Conservation (phyloP, 495 filamentous ascomycete species). For the Geopyxis carbonaria region DNA sequence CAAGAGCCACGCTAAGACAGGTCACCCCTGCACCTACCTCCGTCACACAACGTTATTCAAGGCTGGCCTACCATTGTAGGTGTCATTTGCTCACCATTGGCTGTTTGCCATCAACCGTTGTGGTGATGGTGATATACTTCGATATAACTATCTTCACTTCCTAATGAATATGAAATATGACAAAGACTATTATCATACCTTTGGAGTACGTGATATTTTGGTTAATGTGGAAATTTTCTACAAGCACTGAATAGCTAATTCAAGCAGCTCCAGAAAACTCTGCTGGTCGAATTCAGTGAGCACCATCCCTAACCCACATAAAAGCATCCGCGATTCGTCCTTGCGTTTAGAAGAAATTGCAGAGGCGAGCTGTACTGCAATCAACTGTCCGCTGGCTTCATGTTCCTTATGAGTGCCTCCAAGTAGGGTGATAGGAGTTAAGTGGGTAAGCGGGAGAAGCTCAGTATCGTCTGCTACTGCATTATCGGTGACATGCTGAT, state of each 20-base stretch:
- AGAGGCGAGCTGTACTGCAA: slow-evolving; percentile 75
- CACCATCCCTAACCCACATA: slow-evolving; percentile 66
- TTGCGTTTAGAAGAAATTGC: slow-evolving; percentile 53
- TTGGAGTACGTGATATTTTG: no score
- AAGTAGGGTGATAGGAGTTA: slow-evolving; percentile 76
- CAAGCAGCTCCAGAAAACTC: slow-evolving; percentile 66
- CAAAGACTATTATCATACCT: no score
- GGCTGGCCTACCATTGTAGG: no score
- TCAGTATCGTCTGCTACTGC: slow-evolving; percentile 33
- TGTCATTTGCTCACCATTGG: no score
- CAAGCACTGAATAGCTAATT: slow-evolving; percentile 54
- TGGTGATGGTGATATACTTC: no score
- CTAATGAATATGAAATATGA: no score
- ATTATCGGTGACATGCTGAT: slow-evolving; percentile 40
- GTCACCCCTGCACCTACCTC: no score
- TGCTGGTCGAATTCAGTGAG: slow-evolving; percentile 46
- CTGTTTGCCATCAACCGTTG: no score
- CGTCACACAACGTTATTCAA: no score
- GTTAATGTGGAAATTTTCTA: no score
- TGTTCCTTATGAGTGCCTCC: slow-evolving; percentile 66
- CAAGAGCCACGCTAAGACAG: no score
- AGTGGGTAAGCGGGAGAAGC: slow-evolving; percentile 56
- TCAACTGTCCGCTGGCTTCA: slow-evolving; percentile 70
- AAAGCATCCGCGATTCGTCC: slow-evolving; percentile 58
- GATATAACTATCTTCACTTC: no score